Evolutionary conservation across 2,329 filamentous ascomycete species (phyloP).

Genomic region (Monosporascus sp.): DNA sequence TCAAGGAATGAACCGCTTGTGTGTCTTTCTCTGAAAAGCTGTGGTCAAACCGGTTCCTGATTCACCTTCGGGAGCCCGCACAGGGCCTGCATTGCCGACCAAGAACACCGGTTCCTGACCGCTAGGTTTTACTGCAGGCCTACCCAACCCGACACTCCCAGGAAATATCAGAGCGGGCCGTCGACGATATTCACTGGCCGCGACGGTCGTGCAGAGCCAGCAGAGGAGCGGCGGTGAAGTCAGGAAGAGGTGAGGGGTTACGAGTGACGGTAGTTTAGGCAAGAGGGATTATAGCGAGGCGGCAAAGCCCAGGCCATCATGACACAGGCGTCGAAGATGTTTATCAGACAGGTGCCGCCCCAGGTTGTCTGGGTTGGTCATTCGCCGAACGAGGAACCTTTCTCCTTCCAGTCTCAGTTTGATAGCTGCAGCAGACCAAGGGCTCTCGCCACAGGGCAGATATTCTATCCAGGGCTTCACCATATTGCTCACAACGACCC

Average conservation of each 20-base stretch:
- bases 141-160: slow-evolving; percentile 21
- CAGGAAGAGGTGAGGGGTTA: slow-evolving; percentile 8
- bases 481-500: neutral
- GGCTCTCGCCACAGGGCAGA: neutral
- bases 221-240: slow-evolving; percentile 23
- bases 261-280: slow-evolving; percentile 4
- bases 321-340: slow-evolving; percentile 15
- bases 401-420: slow-evolving; percentile 17
- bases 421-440: slow-evolving; percentile 8
- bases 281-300: slow-evolving; percentile 6
- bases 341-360: slow-evolving; percentile 14
- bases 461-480: slow-evolving; percentile 1
- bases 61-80: slow-evolving; percentile 27
- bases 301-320: slow-evolving; percentile 9
- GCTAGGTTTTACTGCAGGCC: slow-evolving; percentile 23
- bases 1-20: neutral
- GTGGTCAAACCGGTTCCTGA: slow-evolving; percentile 19
- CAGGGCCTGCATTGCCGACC: slow-evolving; percentile 22
- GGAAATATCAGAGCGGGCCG: slow-evolving; percentile 16
- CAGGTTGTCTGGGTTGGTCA: slow-evolving; percentile 11
- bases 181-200: slow-evolving; percentile 16
- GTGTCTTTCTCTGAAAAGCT: neutral
- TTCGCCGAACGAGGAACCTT: slow-evolving; percentile 12
- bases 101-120: slow-evolving; percentile 26
- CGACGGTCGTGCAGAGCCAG: slow-evolving; percentile 14